Evolutionary conservation across 192 early-diverging fungal species (phyloP).

Genomic region (Spizellomyces punctatus): DNA sequence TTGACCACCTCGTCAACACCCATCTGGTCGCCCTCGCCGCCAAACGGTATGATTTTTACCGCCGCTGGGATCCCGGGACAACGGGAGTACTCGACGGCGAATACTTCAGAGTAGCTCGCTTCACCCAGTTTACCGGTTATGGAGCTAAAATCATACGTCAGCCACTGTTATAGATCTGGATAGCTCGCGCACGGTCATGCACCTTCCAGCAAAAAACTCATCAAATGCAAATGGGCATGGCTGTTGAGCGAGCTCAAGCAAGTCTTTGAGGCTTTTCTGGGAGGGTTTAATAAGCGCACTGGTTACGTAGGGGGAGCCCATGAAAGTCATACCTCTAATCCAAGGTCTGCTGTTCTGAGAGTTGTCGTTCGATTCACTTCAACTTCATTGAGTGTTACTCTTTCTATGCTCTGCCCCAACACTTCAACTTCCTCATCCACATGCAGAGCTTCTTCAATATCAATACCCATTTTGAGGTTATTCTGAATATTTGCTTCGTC

Average conservation of each 20-base stretch:
- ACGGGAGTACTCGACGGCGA: constrained; percentile 34
- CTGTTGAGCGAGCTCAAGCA: no score
- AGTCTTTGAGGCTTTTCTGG: no score
- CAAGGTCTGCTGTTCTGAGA: background rate
- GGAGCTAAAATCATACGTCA: background rate
- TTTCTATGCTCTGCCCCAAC: background rate
- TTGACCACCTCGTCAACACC: constrained; percentile 61
- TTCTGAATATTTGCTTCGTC: background rate
- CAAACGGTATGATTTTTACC: constrained; percentile 75
- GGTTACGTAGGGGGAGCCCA: no score
- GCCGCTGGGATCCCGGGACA: constrained; percentile 51
- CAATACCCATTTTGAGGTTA: background rate
- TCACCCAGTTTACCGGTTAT: constrained; percentile 74
- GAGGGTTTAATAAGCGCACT: no score
- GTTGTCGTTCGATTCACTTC: background rate
- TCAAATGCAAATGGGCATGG: background rate
- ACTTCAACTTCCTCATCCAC: background rate
- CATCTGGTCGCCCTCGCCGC: constrained; percentile 46
- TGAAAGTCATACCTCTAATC: background rate
- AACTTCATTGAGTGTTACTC: background rate
- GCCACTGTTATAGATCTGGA: background rate
- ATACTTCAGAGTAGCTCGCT: constrained; percentile 86
- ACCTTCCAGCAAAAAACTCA: background rate
- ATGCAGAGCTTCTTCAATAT: background rate
- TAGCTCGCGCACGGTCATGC: background rate